Evolutionary conservation across 768 basidiomycete genomes (phyloP).

Genomic region (Paxillus ammoniavirescens): DNA sequence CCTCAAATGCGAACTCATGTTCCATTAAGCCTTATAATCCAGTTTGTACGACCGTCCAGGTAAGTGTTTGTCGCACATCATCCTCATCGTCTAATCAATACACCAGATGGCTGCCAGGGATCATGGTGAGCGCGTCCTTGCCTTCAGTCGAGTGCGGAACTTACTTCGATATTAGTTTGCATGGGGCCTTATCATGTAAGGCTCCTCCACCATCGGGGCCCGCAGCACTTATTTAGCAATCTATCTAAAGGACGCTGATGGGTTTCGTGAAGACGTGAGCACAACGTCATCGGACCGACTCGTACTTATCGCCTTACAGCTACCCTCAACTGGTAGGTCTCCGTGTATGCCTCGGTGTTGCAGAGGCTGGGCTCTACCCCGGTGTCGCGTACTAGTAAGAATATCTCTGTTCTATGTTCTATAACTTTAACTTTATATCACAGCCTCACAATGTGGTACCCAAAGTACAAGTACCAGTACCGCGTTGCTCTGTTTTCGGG

Average conservation of each 20-base stretch:
- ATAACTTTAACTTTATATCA: background rate
- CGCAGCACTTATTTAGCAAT: background rate
- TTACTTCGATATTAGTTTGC: constrained; percentile 35
- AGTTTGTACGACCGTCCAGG: constrained; percentile 63
- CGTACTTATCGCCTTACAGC: constrained; percentile 29
- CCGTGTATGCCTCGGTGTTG: constrained; percentile 64
- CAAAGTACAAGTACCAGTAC: constrained; percentile 56
- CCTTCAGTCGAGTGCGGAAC: background rate
- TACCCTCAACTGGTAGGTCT: constrained; percentile 61
- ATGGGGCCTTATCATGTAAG: constrained; percentile 64
- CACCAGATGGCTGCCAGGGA: constrained; percentile 60
- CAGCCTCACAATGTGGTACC: constrained; percentile 69
- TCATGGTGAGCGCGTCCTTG: constrained; percentile 42
- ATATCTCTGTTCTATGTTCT: background rate
- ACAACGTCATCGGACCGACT: background rate
- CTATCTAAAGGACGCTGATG: constrained; percentile 51
- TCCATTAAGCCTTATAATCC: constrained; percentile 38
- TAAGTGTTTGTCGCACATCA: constrained; percentile 17
- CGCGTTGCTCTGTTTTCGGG: constrained; percentile 66
- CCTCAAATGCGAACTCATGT: background rate
- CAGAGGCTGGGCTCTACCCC: constrained; percentile 72
- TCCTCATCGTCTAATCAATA: background rate
- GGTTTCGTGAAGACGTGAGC: constrained; percentile 63
- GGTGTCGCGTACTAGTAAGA: constrained; percentile 72
- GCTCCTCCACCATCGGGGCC: background rate